phyloP scores from a whole-genome alignment of 2,329 filamentous ascomycete species.

The Scedosporium apiospermum region DNA sequence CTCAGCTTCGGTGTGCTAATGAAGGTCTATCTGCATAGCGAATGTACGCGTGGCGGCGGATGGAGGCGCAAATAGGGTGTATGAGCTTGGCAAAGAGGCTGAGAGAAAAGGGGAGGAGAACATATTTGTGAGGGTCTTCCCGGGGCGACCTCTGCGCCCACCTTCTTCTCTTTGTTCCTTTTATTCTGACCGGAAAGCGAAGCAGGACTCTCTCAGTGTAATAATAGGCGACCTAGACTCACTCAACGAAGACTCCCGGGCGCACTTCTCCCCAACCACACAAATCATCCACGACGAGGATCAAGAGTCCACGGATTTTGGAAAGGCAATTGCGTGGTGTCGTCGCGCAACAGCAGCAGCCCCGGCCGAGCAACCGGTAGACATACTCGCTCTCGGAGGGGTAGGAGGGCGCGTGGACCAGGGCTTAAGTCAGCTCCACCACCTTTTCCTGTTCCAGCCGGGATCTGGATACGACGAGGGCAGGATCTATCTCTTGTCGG shows the following conservation, averaged over 20 bases:
- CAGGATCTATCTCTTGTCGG: constrained; percentile 69
- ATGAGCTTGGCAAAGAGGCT: constrained; percentile 21
- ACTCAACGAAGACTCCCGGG: constrained; percentile 48
- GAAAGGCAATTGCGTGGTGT: constrained; percentile 63
- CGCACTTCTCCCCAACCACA: constrained; percentile 58
- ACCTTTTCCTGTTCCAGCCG: constrained; percentile 59
- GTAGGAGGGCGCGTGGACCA: constrained; percentile 89
- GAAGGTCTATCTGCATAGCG: constrained; percentile 33
- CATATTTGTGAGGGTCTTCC: constrained; percentile 24
- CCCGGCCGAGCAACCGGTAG: constrained; percentile 20
- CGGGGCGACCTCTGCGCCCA: no score
- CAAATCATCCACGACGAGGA: constrained; percentile 62
- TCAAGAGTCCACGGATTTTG: constrained; percentile 85
- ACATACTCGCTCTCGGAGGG: constrained; percentile 76
- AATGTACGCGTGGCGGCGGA: constrained; percentile 71
- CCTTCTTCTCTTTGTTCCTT: background rate
- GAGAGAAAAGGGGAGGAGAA: background rate
- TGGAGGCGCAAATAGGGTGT: constrained; percentile 76
- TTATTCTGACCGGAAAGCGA: background rate
- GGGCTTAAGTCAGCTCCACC: constrained; percentile 78
- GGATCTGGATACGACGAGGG: constrained; percentile 40
- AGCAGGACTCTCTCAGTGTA: constrained; percentile 50
- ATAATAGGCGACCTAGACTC: constrained; percentile 94
- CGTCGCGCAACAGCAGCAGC: constrained; percentile 23
- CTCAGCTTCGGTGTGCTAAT: background rate